Evolutionary conservation across 1,284 basidiomycete genomes (phyloP).

Genomic region (Malassezia equina): DNA sequence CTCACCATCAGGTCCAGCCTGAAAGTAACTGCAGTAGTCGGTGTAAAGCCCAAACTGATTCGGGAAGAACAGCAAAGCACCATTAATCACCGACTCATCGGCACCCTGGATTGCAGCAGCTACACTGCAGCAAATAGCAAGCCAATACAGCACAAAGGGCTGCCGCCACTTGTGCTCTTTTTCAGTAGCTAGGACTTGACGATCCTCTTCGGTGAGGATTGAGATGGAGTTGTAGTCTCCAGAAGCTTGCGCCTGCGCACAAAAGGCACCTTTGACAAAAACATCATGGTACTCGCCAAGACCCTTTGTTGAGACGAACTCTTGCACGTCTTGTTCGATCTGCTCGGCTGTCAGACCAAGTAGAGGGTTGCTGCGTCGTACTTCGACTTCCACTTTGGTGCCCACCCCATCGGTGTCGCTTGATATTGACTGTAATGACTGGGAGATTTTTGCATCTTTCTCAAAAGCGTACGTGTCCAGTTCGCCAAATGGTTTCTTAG

Average conservation of each 20-base stretch:
- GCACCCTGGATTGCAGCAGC: slow-evolving; percentile 65
- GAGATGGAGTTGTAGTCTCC: slow-evolving; percentile 53
- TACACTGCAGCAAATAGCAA: slow-evolving; percentile 57
- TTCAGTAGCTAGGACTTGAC: slow-evolving; percentile 52
- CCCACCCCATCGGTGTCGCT: slow-evolving; percentile 7
- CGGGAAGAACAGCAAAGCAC: slow-evolving; percentile 53
- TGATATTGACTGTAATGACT: no score
- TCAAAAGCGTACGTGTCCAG: not conserved
- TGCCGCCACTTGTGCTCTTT: slow-evolving; percentile 54
- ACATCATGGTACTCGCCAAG: slow-evolving; percentile 30
- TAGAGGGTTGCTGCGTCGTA: slow-evolving; percentile 58
- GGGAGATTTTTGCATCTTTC: not conserved
- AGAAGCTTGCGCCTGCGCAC: slow-evolving; percentile 39
- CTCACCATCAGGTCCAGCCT: not conserved
- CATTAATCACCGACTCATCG: slow-evolving; percentile 63
- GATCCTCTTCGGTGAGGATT: slow-evolving; percentile 58
- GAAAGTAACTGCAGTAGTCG: slow-evolving; percentile 1
- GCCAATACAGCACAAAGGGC: slow-evolving; percentile 56
- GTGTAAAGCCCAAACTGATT: slow-evolving; percentile 56
- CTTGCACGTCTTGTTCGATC: slow-evolving; percentile 25
- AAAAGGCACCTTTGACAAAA: slow-evolving; percentile 34
- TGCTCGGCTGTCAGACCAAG: slow-evolving; percentile 54
- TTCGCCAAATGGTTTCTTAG: not conserved
- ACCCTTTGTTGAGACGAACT: slow-evolving; percentile 31
- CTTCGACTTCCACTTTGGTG: slow-evolving; percentile 15